Base-by-base conservation (phyloP, 495 filamentous ascomycete genomes). In the Staphylotrichum tortipilum region DNA sequence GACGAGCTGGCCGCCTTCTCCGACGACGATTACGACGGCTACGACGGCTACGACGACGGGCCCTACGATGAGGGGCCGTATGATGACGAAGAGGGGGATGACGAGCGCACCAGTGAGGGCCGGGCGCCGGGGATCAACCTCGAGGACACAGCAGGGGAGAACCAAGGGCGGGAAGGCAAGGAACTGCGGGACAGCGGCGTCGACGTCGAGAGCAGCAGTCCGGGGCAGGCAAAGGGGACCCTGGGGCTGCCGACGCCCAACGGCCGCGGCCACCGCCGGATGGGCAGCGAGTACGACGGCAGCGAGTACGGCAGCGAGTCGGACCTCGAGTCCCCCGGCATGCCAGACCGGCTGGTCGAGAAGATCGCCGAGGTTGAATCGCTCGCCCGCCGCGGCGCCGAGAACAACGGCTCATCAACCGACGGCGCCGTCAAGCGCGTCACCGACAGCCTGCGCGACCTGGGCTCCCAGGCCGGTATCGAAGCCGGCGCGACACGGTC, bases 401-500 rank as follows among this genome's bases (percentile, higher is more conserved):
- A 88, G 60, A 82, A 76, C 55, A 84, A 82, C 56, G 85, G 82
- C 9, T 83, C 79, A 28, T 70, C 81, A 31, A 71, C 71, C 14
- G 88, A 92, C 59, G 74, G 74, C 44, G 77, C 86, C 9, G 80
- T 94, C 46, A 68, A 78, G 56, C 73, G 88, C 33, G 78, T 91
- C 21, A 80, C 86, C 15, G 82, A 87, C 11, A 76, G 75, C 3
- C 72, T 95, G 48, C 79, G 80, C 57, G 87, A 91, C 63, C 71
- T 96, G 19, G 82, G 85, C 8, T 82, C 81, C n/a, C 89, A 95
- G 65, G 81, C 84, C 35, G 76, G 77, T 5, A 80, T 94, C 28
- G 88, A 94, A 65, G 82, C 84, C 34, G 83, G 82, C 59, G 83
- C 87, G 30, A 83, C 86, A 51, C 81, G 86, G 87, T 86, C 67